phyloP scores from a whole-genome alignment of 2,329 filamentous ascomycete genomes.

The Hymenoscyphus repandus region DNA sequence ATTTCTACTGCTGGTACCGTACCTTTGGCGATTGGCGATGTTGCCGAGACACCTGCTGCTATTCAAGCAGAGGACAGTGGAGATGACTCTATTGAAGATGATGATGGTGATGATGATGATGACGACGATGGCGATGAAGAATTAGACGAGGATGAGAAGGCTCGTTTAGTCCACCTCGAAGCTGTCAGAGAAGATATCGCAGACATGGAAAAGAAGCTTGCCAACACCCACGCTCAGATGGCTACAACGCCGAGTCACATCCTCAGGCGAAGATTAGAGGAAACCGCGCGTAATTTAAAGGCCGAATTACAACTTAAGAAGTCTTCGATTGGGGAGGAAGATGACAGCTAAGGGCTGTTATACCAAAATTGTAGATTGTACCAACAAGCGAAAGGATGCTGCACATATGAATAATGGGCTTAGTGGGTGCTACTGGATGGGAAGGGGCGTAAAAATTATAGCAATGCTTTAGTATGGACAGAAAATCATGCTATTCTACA shows the following conservation, averaged over 20 bases:
- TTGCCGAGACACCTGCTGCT: conserved; percentile 21
- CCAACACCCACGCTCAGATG: conserved; percentile 36
- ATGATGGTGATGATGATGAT: conserved; percentile 41
- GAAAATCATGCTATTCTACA: neutral
- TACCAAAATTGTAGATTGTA: neutral
- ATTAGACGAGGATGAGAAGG: conserved; percentile 47
- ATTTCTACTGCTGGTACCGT: conserved; percentile 27
- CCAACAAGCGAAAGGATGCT: too few relatives aligned
- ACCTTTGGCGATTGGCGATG: conserved; percentile 16
- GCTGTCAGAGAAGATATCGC: conserved; percentile 48
- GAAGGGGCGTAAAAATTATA: too few relatives aligned
- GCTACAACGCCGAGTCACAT: conserved; percentile 42
- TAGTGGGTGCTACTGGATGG: neutral
- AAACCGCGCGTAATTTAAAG: conserved; percentile 44
- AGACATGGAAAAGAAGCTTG: conserved; percentile 47
- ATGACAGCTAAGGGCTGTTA: conserved; percentile 17
- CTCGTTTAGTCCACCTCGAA: conserved; percentile 40
- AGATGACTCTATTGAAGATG: conserved; percentile 38
- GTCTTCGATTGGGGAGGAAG: conserved; percentile 33
- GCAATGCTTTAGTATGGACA: neutral
- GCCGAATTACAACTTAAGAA: conserved; percentile 50
- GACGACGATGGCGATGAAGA: conserved; percentile 36
- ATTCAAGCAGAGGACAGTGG: conserved; percentile 27
- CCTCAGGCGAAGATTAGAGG: conserved; percentile 43
- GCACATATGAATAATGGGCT: neutral